Evolutionary conservation across 202 grass and related monocot genomes (phyloP), one percentile per base, ranked within the genome.

Genomic region (Setaria italica): DNA sequence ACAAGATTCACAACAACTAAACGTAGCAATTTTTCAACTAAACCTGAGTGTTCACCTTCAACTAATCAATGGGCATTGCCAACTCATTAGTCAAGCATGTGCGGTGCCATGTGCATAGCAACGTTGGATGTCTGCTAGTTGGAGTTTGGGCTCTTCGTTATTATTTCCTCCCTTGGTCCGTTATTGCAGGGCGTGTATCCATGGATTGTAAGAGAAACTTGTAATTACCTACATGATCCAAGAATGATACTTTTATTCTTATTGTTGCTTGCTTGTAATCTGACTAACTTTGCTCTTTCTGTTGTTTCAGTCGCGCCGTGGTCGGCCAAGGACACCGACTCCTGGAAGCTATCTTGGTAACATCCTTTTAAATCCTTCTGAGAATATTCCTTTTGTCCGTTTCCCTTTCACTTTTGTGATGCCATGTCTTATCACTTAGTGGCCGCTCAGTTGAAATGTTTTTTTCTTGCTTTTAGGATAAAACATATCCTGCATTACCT

Each of bases 1-100:
- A 90, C 90, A 59, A 84, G 89, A 92, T 92, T 94, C 88, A 94
- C 90, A 80, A 82, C 91, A 93, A 92, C 85, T 90, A 88, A 92
- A 79, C 70, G 10, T 91, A 91, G 84, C 89, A 92, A 94, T 67
- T 88, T 90, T 90, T 82, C 90, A 90, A 86, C 85, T 94, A 88
- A 94, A 94, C 71, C 46, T 88, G 85, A 92, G 89, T 85, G 50
- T 86, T 90, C 87, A 91, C 68, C 82, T 91, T 88, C 90, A 94
- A 94, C 90, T 92, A 92, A 86, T 88, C 88, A 92, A 94, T 82
- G 79, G 87, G 63, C 90, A 81, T 80, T 88, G 73, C 85, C 87
- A 86, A 88, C 76, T 75, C 82, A 9, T 84, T 94, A 94, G 78
- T 90, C 82, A 82, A 91, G 82, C 85, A 81, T 91, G 76, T 88